Evolutionary conservation across 345 rosid species (phyloP).

Genomic region (Eucalyptus leucophloia): DNA sequence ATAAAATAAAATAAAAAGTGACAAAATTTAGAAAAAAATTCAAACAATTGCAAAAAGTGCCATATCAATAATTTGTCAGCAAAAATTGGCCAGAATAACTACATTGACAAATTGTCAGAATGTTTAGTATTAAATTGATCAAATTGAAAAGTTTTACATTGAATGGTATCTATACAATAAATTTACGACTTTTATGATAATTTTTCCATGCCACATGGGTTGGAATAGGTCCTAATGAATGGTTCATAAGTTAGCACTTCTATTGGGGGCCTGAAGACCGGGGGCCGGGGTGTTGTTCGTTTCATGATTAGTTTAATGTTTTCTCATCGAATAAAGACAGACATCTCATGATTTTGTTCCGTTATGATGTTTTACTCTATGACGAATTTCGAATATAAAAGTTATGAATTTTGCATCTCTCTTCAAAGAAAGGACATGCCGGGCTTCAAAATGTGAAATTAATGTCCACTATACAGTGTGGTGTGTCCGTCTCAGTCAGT

Average conservation of each 20-base stretch:
- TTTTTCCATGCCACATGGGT: neutral
- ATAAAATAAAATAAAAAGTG: no score
- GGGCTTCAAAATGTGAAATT: neutral
- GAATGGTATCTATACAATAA: no score
- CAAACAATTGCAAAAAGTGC: neutral
- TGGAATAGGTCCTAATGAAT: neutral
- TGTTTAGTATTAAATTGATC: no score
- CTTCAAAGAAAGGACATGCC: neutral
- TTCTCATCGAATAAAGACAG: neutral
- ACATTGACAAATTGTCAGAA: no score
- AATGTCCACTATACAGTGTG: neutral
- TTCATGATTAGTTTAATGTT: neutral
- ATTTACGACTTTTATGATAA: no score
- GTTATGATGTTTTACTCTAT: neutral
- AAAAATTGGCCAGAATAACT: no score
- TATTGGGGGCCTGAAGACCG: neutral
- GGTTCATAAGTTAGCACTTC: neutral
- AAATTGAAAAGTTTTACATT: no score
- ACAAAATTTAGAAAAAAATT: no score
- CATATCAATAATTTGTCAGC: rapidly evolving
- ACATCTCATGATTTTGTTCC: neutral
- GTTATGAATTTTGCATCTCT: neutral
- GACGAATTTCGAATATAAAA: neutral
- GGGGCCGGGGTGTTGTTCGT: rapidly evolving
- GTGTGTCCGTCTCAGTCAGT: neutral